A percentile compares a stretch with the other conserved stretches of the same genome.
These are phyloP conservation scores for Aspergillus sp. DNA, from an alignment of 2,329 filamentous ascomycete species.

Conservation along the genomic window DNA sequence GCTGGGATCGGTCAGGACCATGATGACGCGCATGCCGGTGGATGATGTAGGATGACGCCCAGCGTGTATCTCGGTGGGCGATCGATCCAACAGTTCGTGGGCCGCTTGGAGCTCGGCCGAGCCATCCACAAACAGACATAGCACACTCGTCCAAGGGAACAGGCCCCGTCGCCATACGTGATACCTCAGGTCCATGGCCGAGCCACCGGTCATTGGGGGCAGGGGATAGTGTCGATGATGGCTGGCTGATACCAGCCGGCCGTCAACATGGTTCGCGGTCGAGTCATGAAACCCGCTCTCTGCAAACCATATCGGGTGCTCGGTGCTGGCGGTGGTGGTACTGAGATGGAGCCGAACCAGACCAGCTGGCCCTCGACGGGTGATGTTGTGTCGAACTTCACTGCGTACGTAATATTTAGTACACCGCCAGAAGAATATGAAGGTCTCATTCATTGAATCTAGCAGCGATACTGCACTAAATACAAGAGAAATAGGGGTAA, in stretches of 20 bases:
- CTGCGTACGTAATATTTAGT: no score
- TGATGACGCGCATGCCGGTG: slow-evolving; percentile 11
- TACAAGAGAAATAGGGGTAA: no score
- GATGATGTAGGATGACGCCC: background rate
- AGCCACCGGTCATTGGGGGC: slow-evolving; percentile 5
- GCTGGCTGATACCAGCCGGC: background rate
- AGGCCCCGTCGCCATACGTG: slow-evolving; percentile 8
- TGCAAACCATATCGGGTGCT: slow-evolving; percentile 21
- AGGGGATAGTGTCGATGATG: slow-evolving; percentile 2
- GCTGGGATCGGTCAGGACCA: slow-evolving; percentile 13
- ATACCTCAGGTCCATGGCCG: background rate
- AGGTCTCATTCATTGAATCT: no score
- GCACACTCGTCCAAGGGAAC: slow-evolving; percentile 21
- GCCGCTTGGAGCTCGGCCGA: slow-evolving; percentile 14
- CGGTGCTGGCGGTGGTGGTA: slow-evolving; percentile 11
- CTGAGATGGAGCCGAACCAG: slow-evolving; percentile 21
- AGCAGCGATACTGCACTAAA: no score
- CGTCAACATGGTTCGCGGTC: background rate
- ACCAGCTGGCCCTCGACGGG: slow-evolving; percentile 14
- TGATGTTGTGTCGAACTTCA: background rate
- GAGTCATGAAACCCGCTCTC: slow-evolving; percentile 13
- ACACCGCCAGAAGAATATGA: no score
- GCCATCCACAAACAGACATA: slow-evolving; percentile 23
- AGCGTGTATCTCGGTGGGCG: slow-evolving; percentile 3
- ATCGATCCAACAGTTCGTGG: slow-evolving; percentile 14